These are phyloP conservation scores for Yamadazyma nakazawae DNA, from an alignment of 805 yeast genomes.

Conservation along the genomic window DNA sequence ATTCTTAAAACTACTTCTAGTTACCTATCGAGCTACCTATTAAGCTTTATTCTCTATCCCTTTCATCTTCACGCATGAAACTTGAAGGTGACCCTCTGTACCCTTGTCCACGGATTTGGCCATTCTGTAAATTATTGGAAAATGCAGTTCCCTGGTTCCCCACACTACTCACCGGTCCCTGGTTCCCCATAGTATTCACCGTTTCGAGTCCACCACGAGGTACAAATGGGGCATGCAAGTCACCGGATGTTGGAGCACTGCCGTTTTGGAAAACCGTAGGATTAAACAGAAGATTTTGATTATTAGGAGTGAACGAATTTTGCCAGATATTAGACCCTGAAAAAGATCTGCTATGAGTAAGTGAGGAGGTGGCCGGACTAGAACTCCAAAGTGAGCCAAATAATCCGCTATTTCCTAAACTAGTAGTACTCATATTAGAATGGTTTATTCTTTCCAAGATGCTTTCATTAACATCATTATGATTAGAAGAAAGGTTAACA, in stretches of 20 bases:
- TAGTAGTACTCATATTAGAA: slow-evolving; percentile 3
- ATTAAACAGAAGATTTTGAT: too few species aligned
- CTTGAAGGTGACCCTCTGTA: too few species aligned
- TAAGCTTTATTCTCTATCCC: too few species aligned
- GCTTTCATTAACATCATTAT: neutral
- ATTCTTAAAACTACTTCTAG: too few species aligned
- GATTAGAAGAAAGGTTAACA: neutral
- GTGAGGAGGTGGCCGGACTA: neutral
- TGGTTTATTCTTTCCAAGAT: slow-evolving; percentile 1
- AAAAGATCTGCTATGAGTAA: slow-evolving; percentile 2
- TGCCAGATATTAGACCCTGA: slow-evolving; percentile 7
- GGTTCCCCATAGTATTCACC: neutral
- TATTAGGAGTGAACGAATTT: neutral
- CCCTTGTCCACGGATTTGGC: too few species aligned
- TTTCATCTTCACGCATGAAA: too few species aligned
- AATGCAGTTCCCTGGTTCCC: neutral
- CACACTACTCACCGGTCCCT: neutral
- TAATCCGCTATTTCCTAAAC: neutral
- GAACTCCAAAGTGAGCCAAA: too few species aligned
- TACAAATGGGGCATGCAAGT: neutral
- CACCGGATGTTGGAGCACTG: neutral
- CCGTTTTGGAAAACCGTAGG: neutral
- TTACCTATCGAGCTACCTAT: too few species aligned
- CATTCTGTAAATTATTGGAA: too few species aligned
- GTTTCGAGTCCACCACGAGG: too few species aligned